Percentiles rank a stretch among this genome's conserved stretches.
These are phyloP conservation scores for Deakozyma indianensis DNA, from an alignment of 805 yeast species.

Conservation along the genomic window DNA sequence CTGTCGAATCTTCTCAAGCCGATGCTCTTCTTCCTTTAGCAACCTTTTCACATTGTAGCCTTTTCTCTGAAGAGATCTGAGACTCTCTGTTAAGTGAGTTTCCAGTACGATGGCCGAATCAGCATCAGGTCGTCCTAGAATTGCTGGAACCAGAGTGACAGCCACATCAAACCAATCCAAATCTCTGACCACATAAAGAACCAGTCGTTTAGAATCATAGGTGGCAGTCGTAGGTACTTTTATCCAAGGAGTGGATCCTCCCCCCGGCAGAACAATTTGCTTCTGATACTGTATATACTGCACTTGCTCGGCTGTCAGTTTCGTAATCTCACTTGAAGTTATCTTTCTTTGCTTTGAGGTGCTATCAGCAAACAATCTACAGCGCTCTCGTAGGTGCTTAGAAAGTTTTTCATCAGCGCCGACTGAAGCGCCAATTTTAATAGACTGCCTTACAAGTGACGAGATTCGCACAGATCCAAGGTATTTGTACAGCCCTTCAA, in stretches of 20 bases:
- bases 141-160: constrained; percentile 16
- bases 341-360: constrained; percentile 9
- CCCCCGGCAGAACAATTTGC: constrained; percentile 8
- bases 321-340: constrained; percentile 6
- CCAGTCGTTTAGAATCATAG: constrained; percentile 6
- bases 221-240: constrained; percentile 10
- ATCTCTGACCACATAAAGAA: constrained; percentile 12
- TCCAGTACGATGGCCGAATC: constrained; percentile 25
- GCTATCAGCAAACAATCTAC: constrained; percentile 20
- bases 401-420: constrained; percentile 5
- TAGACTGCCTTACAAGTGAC: constrained; percentile 13
- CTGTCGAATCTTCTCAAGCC: constrained; percentile 8
- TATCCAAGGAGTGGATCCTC: constrained; percentile 10
- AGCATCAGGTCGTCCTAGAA: constrained; percentile 21
- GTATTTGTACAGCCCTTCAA: constrained; percentile 18
- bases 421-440: constrained; percentile 14
- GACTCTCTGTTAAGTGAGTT: constrained; percentile 18
- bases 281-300: constrained; percentile 14
- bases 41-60: constrained; percentile 25
- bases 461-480: constrained; percentile 21
- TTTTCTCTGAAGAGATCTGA: constrained; percentile 19
- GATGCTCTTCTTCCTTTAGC: constrained; percentile 13
- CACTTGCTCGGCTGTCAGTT: constrained; percentile 14
- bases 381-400: constrained; percentile 9
- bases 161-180: constrained; percentile 26